Evolutionary conservation across 2,329 filamentous ascomycete species (phyloP).

Genomic region (Fusarium xylarioides): DNA sequence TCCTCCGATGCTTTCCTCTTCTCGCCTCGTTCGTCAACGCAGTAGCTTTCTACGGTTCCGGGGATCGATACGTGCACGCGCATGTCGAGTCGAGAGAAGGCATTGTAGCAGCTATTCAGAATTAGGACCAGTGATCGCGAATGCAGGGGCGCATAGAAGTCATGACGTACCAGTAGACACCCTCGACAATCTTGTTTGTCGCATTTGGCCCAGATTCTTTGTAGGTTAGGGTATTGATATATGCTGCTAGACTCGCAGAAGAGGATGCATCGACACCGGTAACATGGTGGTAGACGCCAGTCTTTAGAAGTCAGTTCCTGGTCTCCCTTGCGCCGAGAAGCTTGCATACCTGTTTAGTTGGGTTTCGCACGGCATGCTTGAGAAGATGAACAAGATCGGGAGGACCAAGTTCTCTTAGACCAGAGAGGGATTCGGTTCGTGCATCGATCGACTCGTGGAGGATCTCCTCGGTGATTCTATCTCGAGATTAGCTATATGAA

Average conservation of each 20-base stretch:
- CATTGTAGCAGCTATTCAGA: constrained; percentile 85
- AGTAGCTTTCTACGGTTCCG: constrained; percentile 95
- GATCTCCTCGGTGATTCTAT: constrained; percentile 91
- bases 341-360: constrained; percentile 62
- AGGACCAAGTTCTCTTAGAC: constrained; percentile 90
- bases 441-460: constrained; percentile 91
- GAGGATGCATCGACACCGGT: constrained; percentile 97
- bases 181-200: constrained; percentile 86
- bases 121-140: constrained; percentile 9
- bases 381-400: constrained; percentile 95
- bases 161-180: constrained; percentile 82
- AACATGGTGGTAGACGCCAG: constrained; percentile 96
- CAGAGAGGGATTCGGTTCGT: constrained; percentile 86
- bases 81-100: constrained; percentile 97
- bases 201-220: constrained; percentile 79
- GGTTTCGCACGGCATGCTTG: constrained; percentile 72
- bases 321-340: constrained; percentile 21
- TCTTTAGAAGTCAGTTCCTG: constrained; percentile 58
- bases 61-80: constrained; percentile 97
- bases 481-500: constrained; percentile 34
- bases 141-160: constrained; percentile 43
- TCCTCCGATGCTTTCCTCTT: constrained; percentile 93
- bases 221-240: constrained; percentile 97
- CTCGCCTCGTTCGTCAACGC: constrained; percentile 95
- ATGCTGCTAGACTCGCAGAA: constrained; percentile 94